Evolutionary conservation across 495 filamentous ascomycete genomes (phyloP).

Genomic region (Xylaria sp.): DNA sequence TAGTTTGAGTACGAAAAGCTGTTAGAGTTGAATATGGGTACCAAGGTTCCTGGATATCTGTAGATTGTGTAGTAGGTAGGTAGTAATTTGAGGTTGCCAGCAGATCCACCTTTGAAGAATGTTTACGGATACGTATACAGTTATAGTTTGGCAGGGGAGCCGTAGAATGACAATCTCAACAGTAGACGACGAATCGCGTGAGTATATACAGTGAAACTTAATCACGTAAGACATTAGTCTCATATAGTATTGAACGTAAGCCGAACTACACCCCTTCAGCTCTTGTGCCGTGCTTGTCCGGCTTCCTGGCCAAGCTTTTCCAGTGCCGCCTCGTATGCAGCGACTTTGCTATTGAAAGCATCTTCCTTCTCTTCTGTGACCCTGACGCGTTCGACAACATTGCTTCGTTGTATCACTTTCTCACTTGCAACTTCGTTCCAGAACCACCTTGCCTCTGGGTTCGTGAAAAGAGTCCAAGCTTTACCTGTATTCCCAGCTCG

Average conservation of each 20-base stretch:
- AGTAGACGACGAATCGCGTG: background rate
- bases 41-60: too few species aligned
- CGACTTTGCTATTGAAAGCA: slow-evolving; percentile 60
- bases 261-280: background rate
- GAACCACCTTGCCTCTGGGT: slow-evolving; percentile 85
- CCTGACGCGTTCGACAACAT: slow-evolving; percentile 48
- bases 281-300: slow-evolving; percentile 25
- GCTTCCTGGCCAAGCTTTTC: slow-evolving; percentile 57
- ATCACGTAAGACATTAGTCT: background rate
- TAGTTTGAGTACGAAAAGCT: too few species aligned
- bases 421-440: slow-evolving; percentile 73
- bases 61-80: too few species aligned
- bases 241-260: background rate
- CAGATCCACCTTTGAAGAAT: too few species aligned
- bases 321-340: slow-evolving; percentile 67
- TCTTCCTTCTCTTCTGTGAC: slow-evolving; percentile 61
- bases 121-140: background rate
- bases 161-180: too few species aligned
- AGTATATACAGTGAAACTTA: background rate
- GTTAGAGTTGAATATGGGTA: too few species aligned
- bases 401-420: slow-evolving; percentile 40
- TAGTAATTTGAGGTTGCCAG: too few species aligned
- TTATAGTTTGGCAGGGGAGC: too few species aligned
- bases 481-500: slow-evolving; percentile 77
- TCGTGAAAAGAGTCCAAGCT: slow-evolving; percentile 82